Conservation (phyloP, 495 filamentous ascomycete species). For the Margaritispora aquatica region DNA sequence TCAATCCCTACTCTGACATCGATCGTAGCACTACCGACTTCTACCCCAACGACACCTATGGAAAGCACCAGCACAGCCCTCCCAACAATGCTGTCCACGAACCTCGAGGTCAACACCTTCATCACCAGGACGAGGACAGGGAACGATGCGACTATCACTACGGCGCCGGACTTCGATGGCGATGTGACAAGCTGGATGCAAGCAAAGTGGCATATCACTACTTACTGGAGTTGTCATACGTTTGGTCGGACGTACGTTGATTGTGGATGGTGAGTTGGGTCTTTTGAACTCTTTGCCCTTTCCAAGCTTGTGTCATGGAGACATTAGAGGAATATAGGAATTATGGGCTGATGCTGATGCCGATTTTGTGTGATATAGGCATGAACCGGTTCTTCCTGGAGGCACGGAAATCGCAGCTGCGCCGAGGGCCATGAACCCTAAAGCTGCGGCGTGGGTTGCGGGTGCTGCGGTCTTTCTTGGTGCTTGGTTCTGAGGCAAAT, state of each 20-base stretch:
- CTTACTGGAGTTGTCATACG: constrained; percentile 36
- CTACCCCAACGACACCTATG: neutral
- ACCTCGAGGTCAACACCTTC: neutral
- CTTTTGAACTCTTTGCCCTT: neutral
- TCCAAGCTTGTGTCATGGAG: neutral
- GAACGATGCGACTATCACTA: neutral
- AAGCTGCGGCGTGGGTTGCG: neutral
- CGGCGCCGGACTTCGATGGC: neutral
- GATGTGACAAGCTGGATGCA: neutral
- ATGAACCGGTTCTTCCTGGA: constrained; percentile 33
- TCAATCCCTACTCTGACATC: too few relatives aligned
- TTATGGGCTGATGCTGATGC: neutral
- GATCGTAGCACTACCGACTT: neutral
- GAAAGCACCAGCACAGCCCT: neutral
- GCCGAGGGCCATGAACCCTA: neutral
- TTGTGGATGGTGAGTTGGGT: constrained; percentile 30
- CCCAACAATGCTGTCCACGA: neutral
- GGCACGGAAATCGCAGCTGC: constrained; percentile 22
- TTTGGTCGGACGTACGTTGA: constrained; percentile 24
- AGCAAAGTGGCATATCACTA: constrained; percentile 30
- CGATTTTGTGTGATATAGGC: constrained; percentile 11
- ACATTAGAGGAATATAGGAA: neutral
- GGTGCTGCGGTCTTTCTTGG: neutral
- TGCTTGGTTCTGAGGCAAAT: constrained; percentile 2
- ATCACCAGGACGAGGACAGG: neutral